Percentiles rank a stretch among this genome's conserved stretches.
These are phyloP conservation scores for Cyamopsis tetragonoloba DNA, from an alignment of 306 rosid species.

Conservation along the genomic window DNA sequence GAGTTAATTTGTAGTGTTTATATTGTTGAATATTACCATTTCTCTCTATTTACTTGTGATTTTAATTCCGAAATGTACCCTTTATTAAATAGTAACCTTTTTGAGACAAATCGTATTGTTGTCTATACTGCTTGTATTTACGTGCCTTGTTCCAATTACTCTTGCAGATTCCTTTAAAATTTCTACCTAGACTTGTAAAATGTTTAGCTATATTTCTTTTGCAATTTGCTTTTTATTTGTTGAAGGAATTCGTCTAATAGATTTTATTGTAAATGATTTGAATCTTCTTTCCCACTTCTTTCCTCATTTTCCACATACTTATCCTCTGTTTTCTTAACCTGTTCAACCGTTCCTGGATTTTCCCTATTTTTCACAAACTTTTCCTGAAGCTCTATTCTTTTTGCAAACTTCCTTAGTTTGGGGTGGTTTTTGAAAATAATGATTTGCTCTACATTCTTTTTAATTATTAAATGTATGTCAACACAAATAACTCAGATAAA, in stretches of 20 bases:
- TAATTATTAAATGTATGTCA: neutral
- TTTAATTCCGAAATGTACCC: neutral
- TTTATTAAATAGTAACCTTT: constrained; percentile 6
- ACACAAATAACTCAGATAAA: neutral
- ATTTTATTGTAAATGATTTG: neutral
- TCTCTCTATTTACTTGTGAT: neutral
- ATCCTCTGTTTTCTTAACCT: neutral
- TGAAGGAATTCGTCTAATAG: neutral
- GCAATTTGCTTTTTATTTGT: neutral
- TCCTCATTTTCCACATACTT: neutral
- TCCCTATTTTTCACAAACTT: neutral
- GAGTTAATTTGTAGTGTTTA: constrained; percentile 18
- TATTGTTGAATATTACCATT: constrained; percentile 5
- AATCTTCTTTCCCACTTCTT: neutral
- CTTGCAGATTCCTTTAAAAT: neutral
- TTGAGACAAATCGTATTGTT: neutral
- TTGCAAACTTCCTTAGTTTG: neutral
- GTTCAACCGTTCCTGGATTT: neutral
- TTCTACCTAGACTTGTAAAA: neutral
- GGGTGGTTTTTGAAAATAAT: neutral
- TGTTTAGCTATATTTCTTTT: neutral
- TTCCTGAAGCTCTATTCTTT: neutral
- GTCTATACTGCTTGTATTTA: neutral
- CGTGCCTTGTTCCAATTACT: neutral
- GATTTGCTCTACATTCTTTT: neutral